Base-by-base conservation (phyloP, 257 asterid species). In the Petunia secreta region DNA sequence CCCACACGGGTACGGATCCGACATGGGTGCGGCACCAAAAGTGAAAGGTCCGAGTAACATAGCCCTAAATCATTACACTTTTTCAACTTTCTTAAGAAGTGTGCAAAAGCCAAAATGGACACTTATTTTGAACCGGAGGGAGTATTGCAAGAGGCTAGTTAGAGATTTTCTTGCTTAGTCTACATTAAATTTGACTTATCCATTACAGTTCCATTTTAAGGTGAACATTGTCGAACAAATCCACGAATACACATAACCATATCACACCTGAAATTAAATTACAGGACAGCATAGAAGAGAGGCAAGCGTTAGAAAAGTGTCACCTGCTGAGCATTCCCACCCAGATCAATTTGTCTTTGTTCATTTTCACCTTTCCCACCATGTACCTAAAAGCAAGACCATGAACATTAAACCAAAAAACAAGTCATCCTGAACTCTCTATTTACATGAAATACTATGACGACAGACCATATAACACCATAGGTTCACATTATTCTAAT, bases 311-410 rank as follows among this genome's bases (percentile, higher is more conserved):
- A 11, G 25, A 50, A 48, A 59, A 78, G 67, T 7, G 82, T 82
- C 69, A 92, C 99, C 98, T 95, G 99, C 77, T 89, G 99, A 57
- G 94, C 86, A 81, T 80, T 90, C 76, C 99, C 99, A 66, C 95
- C 88, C 74, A 95, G 86, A 85, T 90, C 98, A 85, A 95, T 92
- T 87, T 95, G 97, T 88, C 99, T 89, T 75, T 93, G 97, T 25
- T 90, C 85, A 69, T 91, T 96, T 85, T 95, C 97, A 63, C 99
- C 99, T 89, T 89, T 92, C 75, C 82, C 93, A 59, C 99, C 99
- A 84, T 92, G 79, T 83, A 95, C 98, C 99, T 95, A 85, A 54
- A 82, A 50, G 63, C 59, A 63, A 80, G 62, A 71, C 77, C 62
- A 50, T 5, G 7, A 85, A 74, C n/a, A 41, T 36, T 43, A 8